phyloP scores from a whole-genome alignment of 495 filamentous ascomycete genomes.

The Daldinia vernicosa region DNA sequence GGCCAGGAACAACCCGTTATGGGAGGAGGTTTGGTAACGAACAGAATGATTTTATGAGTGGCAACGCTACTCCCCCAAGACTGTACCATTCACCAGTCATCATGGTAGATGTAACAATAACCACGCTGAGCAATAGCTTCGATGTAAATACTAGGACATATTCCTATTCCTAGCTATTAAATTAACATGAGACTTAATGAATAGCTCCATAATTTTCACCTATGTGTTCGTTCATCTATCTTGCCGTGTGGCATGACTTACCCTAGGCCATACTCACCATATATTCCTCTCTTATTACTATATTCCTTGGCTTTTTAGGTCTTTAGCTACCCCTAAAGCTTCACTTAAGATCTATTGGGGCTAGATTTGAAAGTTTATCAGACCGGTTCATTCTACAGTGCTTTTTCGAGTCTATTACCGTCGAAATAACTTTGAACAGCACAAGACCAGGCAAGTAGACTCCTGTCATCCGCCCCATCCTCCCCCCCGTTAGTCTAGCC shows the following conservation, averaged over 20 bases:
- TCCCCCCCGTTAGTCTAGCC: too few species aligned
- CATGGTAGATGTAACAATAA: not conserved
- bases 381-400: not conserved
- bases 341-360: not conserved
- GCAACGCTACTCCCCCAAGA: not conserved
- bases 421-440: not conserved
- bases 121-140: not conserved
- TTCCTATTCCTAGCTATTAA: not conserved
- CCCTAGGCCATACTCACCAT: not conserved
- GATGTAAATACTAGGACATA: conserved; percentile 1
- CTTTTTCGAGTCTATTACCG: not conserved
- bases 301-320: too few species aligned
- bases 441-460: not conserved
- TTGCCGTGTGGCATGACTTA: not conserved
- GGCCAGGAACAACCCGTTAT: conserved; percentile 43
- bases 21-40: conserved; percentile 60
- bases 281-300: not conserved
- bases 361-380: too few species aligned
- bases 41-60: not conserved
- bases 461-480: not conserved
- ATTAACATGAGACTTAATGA: not conserved
- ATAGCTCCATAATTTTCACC: not conserved
- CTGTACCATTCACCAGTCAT: not conserved
- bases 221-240: not conserved
- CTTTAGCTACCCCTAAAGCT: not conserved